Evolutionary conservation across 768 basidiomycete genomes (phyloP).

Genomic region (Mycena kentingensis): DNA sequence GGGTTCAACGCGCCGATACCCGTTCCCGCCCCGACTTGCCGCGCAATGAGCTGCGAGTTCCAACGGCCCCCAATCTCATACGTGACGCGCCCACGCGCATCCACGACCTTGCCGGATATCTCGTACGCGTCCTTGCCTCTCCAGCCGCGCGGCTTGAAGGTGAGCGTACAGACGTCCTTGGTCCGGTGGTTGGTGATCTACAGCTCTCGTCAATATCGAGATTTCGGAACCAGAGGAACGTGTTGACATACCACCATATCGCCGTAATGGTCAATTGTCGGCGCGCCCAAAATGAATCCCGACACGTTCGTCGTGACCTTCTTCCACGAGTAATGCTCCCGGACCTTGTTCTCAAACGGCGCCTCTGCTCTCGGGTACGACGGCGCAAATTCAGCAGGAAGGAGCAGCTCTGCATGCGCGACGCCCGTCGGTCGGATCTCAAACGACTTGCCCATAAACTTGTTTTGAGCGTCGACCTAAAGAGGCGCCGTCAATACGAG

Average conservation of each 20-base stretch:
- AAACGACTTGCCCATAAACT: slow-evolving; percentile 94
- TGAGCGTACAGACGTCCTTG: slow-evolving; percentile 81
- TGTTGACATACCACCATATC: slow-evolving; percentile 79
- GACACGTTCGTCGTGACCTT: slow-evolving; percentile 91
- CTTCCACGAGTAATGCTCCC: slow-evolving; percentile 95
- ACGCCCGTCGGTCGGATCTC: slow-evolving; percentile 96
- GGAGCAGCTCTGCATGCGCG: slow-evolving; percentile 81
- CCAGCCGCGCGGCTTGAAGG: slow-evolving; percentile 97
- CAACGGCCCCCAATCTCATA: slow-evolving; percentile 95
- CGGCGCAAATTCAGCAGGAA: slow-evolving; percentile 67
- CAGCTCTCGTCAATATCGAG: slow-evolving; percentile 5
- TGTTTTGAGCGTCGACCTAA: slow-evolving; percentile 94
- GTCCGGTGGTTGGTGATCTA: slow-evolving; percentile 90
- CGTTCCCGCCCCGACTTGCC: slow-evolving; percentile 66
- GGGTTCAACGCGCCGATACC: slow-evolving; percentile 67
- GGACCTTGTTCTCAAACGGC: slow-evolving; percentile 51
- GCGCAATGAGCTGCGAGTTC: slow-evolving; percentile 92
- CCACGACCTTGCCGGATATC: slow-evolving; percentile 82
- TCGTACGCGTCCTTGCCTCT: slow-evolving; percentile 89
- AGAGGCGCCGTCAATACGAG: neutral
- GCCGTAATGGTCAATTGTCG: slow-evolving; percentile 90
- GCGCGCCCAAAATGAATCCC: slow-evolving; percentile 89
- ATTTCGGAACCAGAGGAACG: neutral
- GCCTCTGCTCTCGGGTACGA: slow-evolving; percentile 62
- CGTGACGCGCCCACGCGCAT: slow-evolving; percentile 60